A percentile compares a stretch with the other conserved stretches of the same genome.
phyloP scores from a whole-genome alignment of 176 grass and related monocot species.

The Hordeum vulgare region DNA sequence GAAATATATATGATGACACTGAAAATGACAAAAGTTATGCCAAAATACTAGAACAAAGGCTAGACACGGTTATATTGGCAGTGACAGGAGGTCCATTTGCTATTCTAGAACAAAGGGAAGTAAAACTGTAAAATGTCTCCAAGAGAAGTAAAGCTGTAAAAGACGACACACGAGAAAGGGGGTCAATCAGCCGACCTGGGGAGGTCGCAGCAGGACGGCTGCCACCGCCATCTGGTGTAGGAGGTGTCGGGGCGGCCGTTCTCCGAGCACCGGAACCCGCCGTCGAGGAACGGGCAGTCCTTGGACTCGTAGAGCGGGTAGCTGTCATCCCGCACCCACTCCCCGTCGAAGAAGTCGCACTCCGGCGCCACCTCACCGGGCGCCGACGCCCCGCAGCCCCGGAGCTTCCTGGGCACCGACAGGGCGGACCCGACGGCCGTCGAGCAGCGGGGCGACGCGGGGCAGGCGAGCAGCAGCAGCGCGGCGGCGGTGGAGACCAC shows the following conservation, averaged over 20 bases:
- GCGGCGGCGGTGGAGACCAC: background rate
- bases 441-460: constrained; percentile 20
- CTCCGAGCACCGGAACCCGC: constrained; percentile 77
- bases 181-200: constrained; percentile 37
- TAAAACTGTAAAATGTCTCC: too few relatives aligned
- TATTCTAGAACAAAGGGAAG: too few relatives aligned
- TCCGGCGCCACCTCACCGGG: background rate
- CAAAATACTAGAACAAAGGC: background rate
- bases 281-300: constrained; percentile 74
- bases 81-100: too few relatives aligned
- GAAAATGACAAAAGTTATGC: background rate
- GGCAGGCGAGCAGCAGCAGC: constrained; percentile 26
- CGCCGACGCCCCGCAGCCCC: constrained; percentile 13
- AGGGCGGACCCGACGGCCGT: constrained; percentile 3
- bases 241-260: constrained; percentile 62
- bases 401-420: constrained; percentile 1
- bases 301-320: constrained; percentile 80
- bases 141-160: background rate
- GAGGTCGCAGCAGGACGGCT: constrained; percentile 67
- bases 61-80: background rate
- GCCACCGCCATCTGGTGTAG: constrained; percentile 89
- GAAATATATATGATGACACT: background rate
- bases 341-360: constrained; percentile 86
- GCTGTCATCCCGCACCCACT: constrained; percentile 71
- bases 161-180: background rate